These are phyloP conservation scores for Anethum foeniculum DNA, from an alignment of 140 eudicot genomes.

Conservation along the genomic window DNA sequence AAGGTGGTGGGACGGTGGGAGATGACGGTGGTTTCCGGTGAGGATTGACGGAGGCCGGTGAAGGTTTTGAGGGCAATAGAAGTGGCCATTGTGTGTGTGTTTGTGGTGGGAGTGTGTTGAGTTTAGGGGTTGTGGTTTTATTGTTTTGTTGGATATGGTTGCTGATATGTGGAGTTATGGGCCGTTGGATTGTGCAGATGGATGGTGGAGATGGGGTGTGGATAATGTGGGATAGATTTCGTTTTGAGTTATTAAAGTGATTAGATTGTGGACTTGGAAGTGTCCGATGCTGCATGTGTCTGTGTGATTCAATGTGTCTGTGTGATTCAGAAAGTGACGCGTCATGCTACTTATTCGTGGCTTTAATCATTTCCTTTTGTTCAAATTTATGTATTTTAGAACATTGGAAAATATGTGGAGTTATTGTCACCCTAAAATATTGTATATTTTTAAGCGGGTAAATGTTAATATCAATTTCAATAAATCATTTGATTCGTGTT, in stretches of 20 bases:
- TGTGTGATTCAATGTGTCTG: not conserved
- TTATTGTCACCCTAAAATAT: too few relatives aligned
- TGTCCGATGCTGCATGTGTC: not conserved
- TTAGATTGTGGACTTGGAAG: not conserved
- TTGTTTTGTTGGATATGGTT: constrained; percentile 66
- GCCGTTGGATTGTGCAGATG: constrained; percentile 46
- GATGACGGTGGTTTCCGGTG: constrained; percentile 34
- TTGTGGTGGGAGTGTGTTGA: constrained; percentile 6
- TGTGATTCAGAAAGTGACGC: not conserved
- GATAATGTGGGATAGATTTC: constrained; percentile 41
- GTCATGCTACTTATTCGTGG: not conserved
- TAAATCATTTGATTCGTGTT: too few relatives aligned
- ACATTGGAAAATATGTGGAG: too few relatives aligned
- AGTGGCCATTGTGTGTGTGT: constrained; percentile 43
- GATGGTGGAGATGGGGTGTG: constrained; percentile 39
- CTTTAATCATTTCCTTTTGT: not conserved
- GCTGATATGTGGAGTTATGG: constrained; percentile 24
- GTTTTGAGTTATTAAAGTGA: not conserved
- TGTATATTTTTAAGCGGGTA: too few relatives aligned
- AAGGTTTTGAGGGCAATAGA: constrained; percentile 79
- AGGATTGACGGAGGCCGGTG: constrained; percentile 75
- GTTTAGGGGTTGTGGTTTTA: constrained; percentile 12
- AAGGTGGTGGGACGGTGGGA: constrained; percentile 12
- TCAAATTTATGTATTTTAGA: too few relatives aligned
- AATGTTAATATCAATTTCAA: too few relatives aligned